A percentile compares a stretch with the other conserved stretches of the same genome.
Conservation (phyloP, 208 protist genomes). For the Crithidia thermophila region DNA sequence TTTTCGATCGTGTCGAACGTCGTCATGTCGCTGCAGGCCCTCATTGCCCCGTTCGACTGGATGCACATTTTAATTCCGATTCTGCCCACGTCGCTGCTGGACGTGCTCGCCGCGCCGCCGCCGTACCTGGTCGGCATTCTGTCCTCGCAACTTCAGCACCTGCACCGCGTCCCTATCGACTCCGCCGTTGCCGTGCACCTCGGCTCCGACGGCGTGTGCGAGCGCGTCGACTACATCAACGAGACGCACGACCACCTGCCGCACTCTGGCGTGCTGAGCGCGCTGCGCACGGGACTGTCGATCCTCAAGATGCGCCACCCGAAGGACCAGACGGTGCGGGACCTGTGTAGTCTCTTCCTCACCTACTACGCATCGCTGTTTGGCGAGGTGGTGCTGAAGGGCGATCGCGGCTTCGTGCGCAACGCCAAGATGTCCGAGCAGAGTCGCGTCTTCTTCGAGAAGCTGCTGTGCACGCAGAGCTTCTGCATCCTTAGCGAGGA, state of each 20-base stretch:
- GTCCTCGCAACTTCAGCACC: constrained; percentile 61
- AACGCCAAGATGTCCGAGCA: constrained; percentile 17
- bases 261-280: constrained; percentile 67
- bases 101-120: constrained; percentile 75
- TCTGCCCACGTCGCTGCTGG: constrained; percentile 58
- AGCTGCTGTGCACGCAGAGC: constrained; percentile 66
- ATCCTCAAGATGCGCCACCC: constrained; percentile 58
- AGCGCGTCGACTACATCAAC: constrained; percentile 59
- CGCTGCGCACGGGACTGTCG: constrained; percentile 61
- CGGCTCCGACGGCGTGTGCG: constrained; percentile 52
- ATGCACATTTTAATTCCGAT: constrained; percentile 87
- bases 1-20: constrained; percentile 77
- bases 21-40: constrained; percentile 79
- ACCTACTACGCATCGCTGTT: constrained; percentile 81
- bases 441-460: constrained; percentile 51
- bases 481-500: constrained; percentile 63
- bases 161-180: constrained; percentile 50
- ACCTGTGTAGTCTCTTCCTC: constrained; percentile 81
- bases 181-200: constrained; percentile 62
- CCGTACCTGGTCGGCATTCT: constrained; percentile 82
- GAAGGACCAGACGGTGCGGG: constrained; percentile 59
- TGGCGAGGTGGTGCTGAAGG: constrained; percentile 60
- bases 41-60: constrained; percentile 87
- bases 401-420: constrained; percentile 32
- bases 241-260: constrained; percentile 56